Evolutionary conservation across 257 asterid genomes (phyloP).

Genomic region (Cinchona pubescens): DNA sequence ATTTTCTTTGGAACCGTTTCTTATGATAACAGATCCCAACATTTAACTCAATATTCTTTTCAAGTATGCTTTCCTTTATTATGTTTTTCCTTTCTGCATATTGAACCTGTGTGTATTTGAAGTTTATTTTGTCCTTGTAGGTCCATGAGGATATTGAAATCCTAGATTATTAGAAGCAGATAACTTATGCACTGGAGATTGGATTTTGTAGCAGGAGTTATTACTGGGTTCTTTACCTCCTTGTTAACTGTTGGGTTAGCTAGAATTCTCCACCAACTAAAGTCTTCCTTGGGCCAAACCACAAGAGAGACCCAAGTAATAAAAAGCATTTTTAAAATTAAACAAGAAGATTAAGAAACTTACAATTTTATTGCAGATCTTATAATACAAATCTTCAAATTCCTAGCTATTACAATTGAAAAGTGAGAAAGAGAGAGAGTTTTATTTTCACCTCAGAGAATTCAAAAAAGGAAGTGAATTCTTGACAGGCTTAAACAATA

Average conservation of each 20-base stretch:
- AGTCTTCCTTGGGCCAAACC: constrained; percentile 28
- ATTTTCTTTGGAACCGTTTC: background rate
- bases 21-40: background rate
- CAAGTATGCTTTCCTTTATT: background rate
- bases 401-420: too few relatives aligned
- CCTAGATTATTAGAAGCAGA: constrained; percentile 39
- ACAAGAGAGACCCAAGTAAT: too few relatives aligned
- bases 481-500: too few relatives aligned
- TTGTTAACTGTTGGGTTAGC: constrained; percentile 43
- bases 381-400: too few relatives aligned
- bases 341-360: too few relatives aligned
- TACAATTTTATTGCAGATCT: too few relatives aligned
- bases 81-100: constrained; percentile 3
- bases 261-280: constrained; percentile 40
- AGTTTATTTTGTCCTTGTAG: constrained; percentile 37
- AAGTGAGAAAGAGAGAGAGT: too few relatives aligned
- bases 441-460: too few relatives aligned
- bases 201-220: constrained; percentile 59
- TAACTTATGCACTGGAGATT: constrained; percentile 58
- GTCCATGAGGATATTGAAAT: constrained; percentile 58
- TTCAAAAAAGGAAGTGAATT: too few relatives aligned
- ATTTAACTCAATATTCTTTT: background rate
- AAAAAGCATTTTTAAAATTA: too few relatives aligned
- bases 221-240: constrained; percentile 60
- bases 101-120: constrained; percentile 12